A percentile compares a stretch with the other conserved stretches of the same genome.
Conservation (phyloP, 2,329 filamentous ascomycete genomes). For the Ascochyta pisi region DNA sequence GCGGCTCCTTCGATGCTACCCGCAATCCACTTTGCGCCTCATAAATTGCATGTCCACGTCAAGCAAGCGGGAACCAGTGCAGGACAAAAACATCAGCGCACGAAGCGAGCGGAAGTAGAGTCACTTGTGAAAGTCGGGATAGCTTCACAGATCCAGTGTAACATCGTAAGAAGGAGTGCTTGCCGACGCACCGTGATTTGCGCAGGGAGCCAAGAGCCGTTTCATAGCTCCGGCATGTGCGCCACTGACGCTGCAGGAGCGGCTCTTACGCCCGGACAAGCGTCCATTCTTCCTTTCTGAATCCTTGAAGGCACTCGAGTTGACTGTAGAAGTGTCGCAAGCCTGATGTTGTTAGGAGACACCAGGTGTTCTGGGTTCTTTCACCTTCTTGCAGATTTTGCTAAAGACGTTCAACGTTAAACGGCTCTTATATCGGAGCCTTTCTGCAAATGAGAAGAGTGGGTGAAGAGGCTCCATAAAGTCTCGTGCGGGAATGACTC, state of each 20-base stretch:
- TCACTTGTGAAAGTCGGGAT: background rate
- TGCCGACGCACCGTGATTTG: constrained; percentile 5
- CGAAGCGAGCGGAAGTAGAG: background rate
- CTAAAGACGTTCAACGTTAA: too few relatives aligned
- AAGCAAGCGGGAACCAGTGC: too few relatives aligned
- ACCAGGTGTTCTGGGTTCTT: too few relatives aligned
- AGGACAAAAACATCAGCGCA: background rate
- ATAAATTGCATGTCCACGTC: too few relatives aligned
- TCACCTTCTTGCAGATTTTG: too few relatives aligned
- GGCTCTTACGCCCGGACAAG: background rate
- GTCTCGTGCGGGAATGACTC: background rate
- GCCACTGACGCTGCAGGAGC: constrained; percentile 16
- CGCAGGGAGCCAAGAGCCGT: constrained; percentile 9
- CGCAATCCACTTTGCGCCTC: background rate
- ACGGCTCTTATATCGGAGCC: too few relatives aligned
- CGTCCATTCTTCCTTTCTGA: too few relatives aligned
- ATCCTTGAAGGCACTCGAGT: too few relatives aligned
- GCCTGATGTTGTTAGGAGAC: too few relatives aligned
- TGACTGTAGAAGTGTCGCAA: too few relatives aligned
- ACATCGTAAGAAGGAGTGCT: background rate
- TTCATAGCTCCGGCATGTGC: constrained; percentile 8
- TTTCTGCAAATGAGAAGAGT: background rate
- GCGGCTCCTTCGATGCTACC: constrained; percentile 8
- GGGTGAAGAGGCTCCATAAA: constrained; percentile 3
- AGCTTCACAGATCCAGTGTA: background rate